A percentile compares a stretch with the other conserved stretches of the same genome.
phyloP scores from a whole-genome alignment of 1,284 basidiomycete species.

The Schizophyllum commune region DNA sequence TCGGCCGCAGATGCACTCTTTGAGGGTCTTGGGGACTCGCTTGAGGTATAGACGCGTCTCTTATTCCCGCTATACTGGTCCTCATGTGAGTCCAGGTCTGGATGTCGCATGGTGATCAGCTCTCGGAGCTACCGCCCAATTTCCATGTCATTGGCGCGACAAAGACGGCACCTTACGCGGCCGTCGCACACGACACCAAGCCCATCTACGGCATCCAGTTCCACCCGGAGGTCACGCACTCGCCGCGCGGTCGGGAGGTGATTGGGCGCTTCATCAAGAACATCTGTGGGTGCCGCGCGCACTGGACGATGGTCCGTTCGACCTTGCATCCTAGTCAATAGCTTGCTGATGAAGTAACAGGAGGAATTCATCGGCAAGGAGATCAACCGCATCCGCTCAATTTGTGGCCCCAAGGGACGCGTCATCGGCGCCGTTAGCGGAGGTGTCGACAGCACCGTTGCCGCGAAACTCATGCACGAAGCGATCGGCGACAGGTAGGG shows the following conservation, averaged over 20 bases:
- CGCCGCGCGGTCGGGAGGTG: slow-evolving; percentile 84
- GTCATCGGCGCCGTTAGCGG: slow-evolving; percentile 98
- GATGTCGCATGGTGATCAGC: slow-evolving; percentile 99
- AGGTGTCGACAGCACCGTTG: slow-evolving; percentile 97
- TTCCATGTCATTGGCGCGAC: slow-evolving; percentile 91
- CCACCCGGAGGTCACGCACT: slow-evolving; percentile 98
- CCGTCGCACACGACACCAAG: slow-evolving; percentile 86
- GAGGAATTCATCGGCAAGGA: slow-evolving; percentile 99
- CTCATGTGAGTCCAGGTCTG: slow-evolving; percentile 63
- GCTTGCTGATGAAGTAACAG: slow-evolving; percentile 28
- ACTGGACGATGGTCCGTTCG: slow-evolving; percentile 88
- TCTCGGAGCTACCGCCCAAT: slow-evolving; percentile 73
- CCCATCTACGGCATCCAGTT: slow-evolving; percentile 97
- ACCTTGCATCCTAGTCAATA: not conserved
- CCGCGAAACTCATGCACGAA: slow-evolving; percentile 99
- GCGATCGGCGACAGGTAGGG: slow-evolving; percentile 91
- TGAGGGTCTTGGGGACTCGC: slow-evolving; percentile 73
- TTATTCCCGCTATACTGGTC: slow-evolving; percentile 1
- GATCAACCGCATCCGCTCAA: slow-evolving; percentile 88
- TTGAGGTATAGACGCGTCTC: slow-evolving; percentile 51
- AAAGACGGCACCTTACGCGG: slow-evolving; percentile 85
- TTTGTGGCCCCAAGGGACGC: slow-evolving; percentile 91
- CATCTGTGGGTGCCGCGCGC: slow-evolving; percentile 76
- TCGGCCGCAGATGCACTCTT: slow-evolving; percentile 69
- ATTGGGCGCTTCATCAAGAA: slow-evolving; percentile 83